These are phyloP conservation scores for Coemansia sp. DNA, from an alignment of 192 early-diverging fungal species.

Conservation along the genomic window DNA sequence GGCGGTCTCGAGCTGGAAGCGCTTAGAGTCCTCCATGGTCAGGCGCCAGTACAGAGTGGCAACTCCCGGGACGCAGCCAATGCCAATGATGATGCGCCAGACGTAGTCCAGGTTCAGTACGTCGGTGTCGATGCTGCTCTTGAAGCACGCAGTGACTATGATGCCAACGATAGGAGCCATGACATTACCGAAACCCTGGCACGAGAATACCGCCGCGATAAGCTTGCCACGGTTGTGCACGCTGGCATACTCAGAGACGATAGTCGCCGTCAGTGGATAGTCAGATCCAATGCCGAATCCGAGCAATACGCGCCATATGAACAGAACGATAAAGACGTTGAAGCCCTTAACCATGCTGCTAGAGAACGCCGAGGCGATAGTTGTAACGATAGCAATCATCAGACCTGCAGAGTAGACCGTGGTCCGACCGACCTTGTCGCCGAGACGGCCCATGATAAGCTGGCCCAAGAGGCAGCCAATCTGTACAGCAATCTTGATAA, in stretches of 20 bases:
- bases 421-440: slow-evolving; percentile 88
- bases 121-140: slow-evolving; percentile 67
- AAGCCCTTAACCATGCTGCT: slow-evolving; percentile 68
- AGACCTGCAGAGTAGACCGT: slow-evolving; percentile 88
- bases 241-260: slow-evolving; percentile 90
- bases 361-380: slow-evolving; percentile 78
- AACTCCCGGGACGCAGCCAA: slow-evolving; percentile 83
- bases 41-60: slow-evolving; percentile 88
- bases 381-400: slow-evolving; percentile 87
- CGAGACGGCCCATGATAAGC: slow-evolving; percentile 84
- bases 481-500: slow-evolving; percentile 86
- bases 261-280: slow-evolving; percentile 93
- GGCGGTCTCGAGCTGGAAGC: slow-evolving; percentile 60
- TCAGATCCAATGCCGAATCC: slow-evolving; percentile 95
- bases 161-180: slow-evolving; percentile 77
- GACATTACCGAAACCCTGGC: slow-evolving; percentile 92
- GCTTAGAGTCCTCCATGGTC: slow-evolving; percentile 93
- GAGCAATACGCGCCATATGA: slow-evolving; percentile 89
- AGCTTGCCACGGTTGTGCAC: slow-evolving; percentile 83
- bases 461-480: slow-evolving; percentile 94
- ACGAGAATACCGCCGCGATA: slow-evolving; percentile 89
- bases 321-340: slow-evolving; percentile 70
- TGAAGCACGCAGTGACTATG: slow-evolving; percentile 72
- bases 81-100: slow-evolving; percentile 87
- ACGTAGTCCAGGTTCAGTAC: slow-evolving; percentile 77